A percentile compares a stretch with the other conserved stretches of the same genome.
These are phyloP conservation scores for maize (Zea mays) DNA, from an alignment of 176 grass and related monocot species.

Conservation along the genomic window DNA sequence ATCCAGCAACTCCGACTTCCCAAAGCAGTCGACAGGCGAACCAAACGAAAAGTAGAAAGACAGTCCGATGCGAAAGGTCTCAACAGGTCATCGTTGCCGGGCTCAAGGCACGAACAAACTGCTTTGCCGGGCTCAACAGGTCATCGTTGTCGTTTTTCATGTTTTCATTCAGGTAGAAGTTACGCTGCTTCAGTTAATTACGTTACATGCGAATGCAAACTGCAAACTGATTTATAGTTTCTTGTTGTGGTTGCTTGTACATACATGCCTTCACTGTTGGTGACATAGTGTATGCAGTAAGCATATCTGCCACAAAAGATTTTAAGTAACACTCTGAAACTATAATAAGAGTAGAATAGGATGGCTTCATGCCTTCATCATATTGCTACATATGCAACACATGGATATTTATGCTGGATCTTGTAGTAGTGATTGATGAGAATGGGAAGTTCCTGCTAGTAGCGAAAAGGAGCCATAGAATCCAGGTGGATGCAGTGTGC, in stretches of 20 bases:
- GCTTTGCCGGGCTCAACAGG: too few relatives aligned
- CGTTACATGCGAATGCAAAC: too few relatives aligned
- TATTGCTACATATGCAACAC: background rate
- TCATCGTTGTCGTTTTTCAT: too few relatives aligned
- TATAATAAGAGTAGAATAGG: slow-evolving; percentile 2
- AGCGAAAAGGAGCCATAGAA: slow-evolving; percentile 70
- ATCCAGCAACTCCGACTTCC: too few relatives aligned
- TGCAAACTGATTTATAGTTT: slow-evolving; percentile 17
- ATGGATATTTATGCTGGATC: slow-evolving; percentile 16
- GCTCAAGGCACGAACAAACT: too few relatives aligned
- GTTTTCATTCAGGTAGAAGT: slow-evolving; percentile 9
- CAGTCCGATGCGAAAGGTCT: too few relatives aligned
- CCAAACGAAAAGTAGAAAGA: too few relatives aligned
- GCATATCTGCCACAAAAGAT: background rate
- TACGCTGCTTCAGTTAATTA: background rate
- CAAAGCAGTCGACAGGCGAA: too few relatives aligned
- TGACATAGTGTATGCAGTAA: too few relatives aligned
- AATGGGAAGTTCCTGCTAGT: slow-evolving; percentile 81
- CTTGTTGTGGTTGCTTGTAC: background rate
- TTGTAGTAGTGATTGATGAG: slow-evolving; percentile 73
- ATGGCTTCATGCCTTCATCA: background rate
- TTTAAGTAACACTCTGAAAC: background rate
- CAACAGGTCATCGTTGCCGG: too few relatives aligned
- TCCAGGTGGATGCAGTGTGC: slow-evolving; percentile 79
- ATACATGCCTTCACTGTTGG: background rate